Conservation (phyloP, 164 flowering plant species). For the Vitis riparia region DNA sequence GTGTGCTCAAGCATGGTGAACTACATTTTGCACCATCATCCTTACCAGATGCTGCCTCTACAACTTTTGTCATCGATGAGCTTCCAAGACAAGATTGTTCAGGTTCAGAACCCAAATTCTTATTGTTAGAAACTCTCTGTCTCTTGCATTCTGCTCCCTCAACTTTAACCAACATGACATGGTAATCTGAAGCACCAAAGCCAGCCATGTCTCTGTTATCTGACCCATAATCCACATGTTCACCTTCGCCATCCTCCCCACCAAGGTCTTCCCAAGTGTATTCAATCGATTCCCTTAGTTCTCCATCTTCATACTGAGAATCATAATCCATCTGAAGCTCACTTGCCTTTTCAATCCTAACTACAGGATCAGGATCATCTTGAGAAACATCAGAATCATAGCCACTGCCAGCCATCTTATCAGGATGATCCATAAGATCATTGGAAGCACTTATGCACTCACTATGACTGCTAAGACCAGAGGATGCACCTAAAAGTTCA, state of each 20-base stretch:
- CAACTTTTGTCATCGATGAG: background rate
- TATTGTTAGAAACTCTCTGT: constrained; percentile 12
- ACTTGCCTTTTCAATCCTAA: constrained; percentile 10
- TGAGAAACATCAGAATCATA: constrained; percentile 17
- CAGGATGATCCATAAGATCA: constrained; percentile 18
- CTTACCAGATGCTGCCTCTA: constrained; percentile 10
- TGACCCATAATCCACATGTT: constrained; percentile 53
- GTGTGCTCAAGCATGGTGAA: background rate
- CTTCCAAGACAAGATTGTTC: constrained; percentile 7
- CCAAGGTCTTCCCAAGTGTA: constrained; percentile 43
- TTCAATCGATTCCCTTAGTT: constrained; percentile 36
- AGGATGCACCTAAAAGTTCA: constrained; percentile 6
- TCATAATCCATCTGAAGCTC: constrained; percentile 44
- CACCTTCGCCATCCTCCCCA: constrained; percentile 42
- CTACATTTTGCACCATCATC: constrained; percentile 6
- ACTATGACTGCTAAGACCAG: constrained; percentile 13
- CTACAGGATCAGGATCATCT: constrained; percentile 16
- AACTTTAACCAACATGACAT: constrained; percentile 15
- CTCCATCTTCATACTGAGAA: constrained; percentile 62
- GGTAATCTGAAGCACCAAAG: constrained; percentile 27
- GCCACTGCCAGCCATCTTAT: constrained; percentile 11
- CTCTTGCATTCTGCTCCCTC: constrained; percentile 18
- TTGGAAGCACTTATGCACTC: constrained; percentile 7
- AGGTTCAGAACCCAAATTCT: constrained; percentile 14
- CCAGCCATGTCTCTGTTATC: constrained; percentile 36